Conservation (phyloP, 83 land plant species). For the Diphasiastrum complanatum region DNA sequence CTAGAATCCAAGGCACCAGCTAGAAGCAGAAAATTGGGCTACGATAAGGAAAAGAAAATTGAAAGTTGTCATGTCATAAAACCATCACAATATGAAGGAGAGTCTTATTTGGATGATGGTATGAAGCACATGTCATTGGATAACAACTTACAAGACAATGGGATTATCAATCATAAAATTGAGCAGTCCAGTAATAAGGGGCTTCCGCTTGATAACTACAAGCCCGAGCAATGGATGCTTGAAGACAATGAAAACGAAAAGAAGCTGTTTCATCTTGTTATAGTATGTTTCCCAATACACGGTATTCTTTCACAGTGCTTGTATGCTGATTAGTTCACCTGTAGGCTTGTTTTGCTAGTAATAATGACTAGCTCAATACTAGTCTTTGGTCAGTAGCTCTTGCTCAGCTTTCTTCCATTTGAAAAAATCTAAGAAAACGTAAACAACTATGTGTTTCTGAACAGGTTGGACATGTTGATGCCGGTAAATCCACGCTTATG, state of each 20-base stretch:
- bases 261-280: conserved; percentile 76
- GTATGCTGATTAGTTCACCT: background rate
- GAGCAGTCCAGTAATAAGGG: too few species aligned
- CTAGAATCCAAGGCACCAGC: too few species aligned
- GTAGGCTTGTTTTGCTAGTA: background rate
- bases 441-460: background rate
- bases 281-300: conserved; percentile 41
- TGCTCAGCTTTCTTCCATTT: background rate
- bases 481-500: conserved; percentile 24
- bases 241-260: conserved; percentile 34
- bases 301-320: conserved; percentile 2
- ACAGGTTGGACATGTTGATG: conserved; percentile 31
- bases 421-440: background rate
- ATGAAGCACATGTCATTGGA: too few species aligned
- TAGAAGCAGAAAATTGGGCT: too few species aligned
- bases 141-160: too few species aligned
- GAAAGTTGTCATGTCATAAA: too few species aligned
- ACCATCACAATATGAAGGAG: too few species aligned
- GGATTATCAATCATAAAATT: too few species aligned
- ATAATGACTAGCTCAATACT: background rate
- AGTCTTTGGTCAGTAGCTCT: background rate
- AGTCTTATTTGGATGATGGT: too few species aligned
- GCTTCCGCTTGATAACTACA: conserved; percentile 35
- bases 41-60: too few species aligned
- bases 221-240: conserved; percentile 83